Conservation (phyloP, 495 filamentous ascomycete species). For the Geoglossum glabrum region DNA sequence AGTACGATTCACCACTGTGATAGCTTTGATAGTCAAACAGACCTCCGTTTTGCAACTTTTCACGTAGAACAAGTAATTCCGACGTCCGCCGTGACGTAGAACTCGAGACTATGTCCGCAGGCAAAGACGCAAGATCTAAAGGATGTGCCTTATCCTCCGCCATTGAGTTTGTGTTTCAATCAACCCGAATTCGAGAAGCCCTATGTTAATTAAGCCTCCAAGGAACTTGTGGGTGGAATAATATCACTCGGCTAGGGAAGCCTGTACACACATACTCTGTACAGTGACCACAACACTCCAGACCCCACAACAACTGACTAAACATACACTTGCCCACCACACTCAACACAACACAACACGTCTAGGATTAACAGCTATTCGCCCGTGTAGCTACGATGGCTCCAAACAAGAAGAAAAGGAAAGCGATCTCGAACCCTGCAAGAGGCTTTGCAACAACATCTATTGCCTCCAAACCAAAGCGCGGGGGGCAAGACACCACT, state of each 20-base stretch:
- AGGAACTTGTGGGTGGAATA: background rate
- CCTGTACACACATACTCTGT: background rate
- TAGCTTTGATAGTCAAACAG: constrained; percentile 1
- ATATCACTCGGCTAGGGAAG: background rate
- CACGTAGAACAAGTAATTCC: constrained; percentile 24
- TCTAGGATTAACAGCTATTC: background rate
- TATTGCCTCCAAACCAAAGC: constrained; percentile 46
- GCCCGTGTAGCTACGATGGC: constrained; percentile 31
- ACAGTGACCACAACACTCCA: background rate
- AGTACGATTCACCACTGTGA: background rate
- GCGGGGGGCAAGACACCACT: constrained; percentile 15
- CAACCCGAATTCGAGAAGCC: too few species aligned
- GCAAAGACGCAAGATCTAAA: background rate
- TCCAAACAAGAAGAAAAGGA: constrained; percentile 68
- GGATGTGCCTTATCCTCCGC: background rate
- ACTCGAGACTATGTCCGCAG: constrained; percentile 16
- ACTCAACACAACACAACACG: background rate
- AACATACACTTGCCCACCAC: background rate
- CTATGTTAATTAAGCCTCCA: too few species aligned
- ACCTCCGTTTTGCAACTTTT: constrained; percentile 24
- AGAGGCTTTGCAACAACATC: constrained; percentile 87
- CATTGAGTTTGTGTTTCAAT: background rate
- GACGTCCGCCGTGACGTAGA: constrained; percentile 27
- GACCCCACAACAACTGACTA: background rate
- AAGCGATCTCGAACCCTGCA: constrained; percentile 61